Percentiles rank a stretch among this genome's conserved stretches.
Conservation (phyloP, 1,284 basidiomycete species). For the Laetiporus sulphureus region DNA sequence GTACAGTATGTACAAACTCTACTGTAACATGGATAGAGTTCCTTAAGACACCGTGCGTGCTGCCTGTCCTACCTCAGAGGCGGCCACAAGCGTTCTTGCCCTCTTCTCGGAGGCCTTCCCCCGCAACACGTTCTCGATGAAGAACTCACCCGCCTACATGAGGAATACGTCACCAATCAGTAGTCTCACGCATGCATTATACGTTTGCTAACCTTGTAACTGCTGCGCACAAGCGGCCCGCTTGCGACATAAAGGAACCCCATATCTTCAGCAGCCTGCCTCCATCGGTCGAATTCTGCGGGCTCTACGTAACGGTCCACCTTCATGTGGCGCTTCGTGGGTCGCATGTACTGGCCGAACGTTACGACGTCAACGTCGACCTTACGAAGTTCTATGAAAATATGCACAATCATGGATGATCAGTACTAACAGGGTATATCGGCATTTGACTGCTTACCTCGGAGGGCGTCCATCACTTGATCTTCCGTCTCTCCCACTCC, state of each 20-base stretch:
- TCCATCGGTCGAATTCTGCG: constrained; percentile 91
- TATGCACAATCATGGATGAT: constrained; percentile 2
- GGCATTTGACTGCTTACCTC: constrained; percentile 44
- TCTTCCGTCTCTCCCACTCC: constrained; percentile 90
- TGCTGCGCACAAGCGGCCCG: constrained; percentile 92
- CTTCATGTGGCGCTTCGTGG: constrained; percentile 99
- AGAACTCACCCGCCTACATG: constrained; percentile 81
- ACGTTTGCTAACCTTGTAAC: constrained; percentile 75
- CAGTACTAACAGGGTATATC: background rate
- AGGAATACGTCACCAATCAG: background rate
- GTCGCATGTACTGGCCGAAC: constrained; percentile 99
- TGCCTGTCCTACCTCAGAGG: too few species aligned
- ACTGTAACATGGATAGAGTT: too few species aligned
- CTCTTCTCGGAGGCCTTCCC: constrained; percentile 46
- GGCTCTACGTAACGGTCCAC: constrained; percentile 95
- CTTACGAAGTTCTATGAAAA: constrained; percentile 70
- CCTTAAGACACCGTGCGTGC: too few species aligned
- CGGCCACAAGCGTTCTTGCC: constrained; percentile 28
- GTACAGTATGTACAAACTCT: too few species aligned
- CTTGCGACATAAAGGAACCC: constrained; percentile 98
- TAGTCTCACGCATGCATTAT: background rate
- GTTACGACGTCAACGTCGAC: constrained; percentile 95
- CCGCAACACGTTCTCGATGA: constrained; percentile 83
- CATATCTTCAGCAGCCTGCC: constrained; percentile 82
- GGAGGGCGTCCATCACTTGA: constrained; percentile 80